Evolutionary conservation across 2,329 filamentous ascomycete species (phyloP).

Genomic region (Colletotrichum plurivorum): DNA sequence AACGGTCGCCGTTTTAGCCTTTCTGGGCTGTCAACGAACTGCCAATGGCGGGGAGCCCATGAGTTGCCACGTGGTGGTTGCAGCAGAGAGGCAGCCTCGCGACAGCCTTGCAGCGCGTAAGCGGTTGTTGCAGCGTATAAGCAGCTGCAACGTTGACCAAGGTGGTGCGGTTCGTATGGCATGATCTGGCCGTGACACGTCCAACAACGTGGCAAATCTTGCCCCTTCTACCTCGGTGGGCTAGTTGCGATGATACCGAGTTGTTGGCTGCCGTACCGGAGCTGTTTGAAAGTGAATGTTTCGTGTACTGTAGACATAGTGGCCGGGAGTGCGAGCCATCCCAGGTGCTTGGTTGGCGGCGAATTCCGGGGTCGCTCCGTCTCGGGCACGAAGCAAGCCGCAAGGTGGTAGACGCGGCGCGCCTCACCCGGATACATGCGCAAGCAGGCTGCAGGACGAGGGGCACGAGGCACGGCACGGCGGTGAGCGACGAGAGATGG

Average conservation of each 20-base stretch:
- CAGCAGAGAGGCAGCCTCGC: slow-evolving; percentile 1
- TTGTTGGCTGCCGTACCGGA: too few species aligned
- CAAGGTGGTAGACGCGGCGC: slow-evolving; percentile 1
- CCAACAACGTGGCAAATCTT: too few species aligned
- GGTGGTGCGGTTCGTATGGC: too few species aligned
- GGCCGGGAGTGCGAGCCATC: not conserved
- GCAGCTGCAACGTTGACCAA: too few species aligned
- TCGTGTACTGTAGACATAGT: not conserved
- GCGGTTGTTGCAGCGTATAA: not conserved
- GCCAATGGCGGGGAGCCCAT: slow-evolving; percentile 3
- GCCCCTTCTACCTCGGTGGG: too few species aligned
- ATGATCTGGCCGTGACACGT: too few species aligned
- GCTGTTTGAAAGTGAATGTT: not conserved
- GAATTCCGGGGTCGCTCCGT: not conserved
- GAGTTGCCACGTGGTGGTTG: slow-evolving; percentile 10
- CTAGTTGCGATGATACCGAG: too few species aligned
- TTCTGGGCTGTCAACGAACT: slow-evolving; percentile 4
- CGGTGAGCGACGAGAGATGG: slow-evolving; percentile 8
- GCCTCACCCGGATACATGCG: not conserved
- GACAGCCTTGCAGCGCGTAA: slow-evolving; percentile 1
- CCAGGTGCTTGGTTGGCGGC: not conserved
- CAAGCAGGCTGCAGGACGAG: too few species aligned
- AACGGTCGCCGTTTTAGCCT: slow-evolving; percentile 8
- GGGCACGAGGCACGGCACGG: not conserved
- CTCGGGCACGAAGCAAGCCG: not conserved